These are phyloP conservation scores for Physaria fendleri DNA, from an alignment of 345 rosid species.

Conservation along the genomic window DNA sequence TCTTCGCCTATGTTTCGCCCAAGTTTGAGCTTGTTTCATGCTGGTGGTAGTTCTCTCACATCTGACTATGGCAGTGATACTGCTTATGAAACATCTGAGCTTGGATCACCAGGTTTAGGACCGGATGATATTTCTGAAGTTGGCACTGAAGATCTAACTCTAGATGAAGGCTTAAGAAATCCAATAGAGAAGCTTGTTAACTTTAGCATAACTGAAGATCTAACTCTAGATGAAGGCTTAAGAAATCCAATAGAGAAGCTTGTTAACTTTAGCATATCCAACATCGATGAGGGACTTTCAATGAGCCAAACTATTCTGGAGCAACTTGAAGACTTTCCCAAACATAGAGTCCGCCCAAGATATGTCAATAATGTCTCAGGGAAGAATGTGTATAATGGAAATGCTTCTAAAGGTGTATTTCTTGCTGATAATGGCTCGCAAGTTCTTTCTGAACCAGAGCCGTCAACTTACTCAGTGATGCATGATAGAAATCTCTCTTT, in stretches of 20 bases:
- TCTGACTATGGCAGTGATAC: slow-evolving; percentile 94
- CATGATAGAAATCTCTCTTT: slow-evolving; percentile 58
- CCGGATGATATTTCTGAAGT: slow-evolving; percentile 60
- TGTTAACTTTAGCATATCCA: slow-evolving; percentile 72
- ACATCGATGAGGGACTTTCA: slow-evolving; percentile 83
- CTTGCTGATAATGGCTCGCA: slow-evolving; percentile 43
- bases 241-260: slow-evolving; percentile 77
- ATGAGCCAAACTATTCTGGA: slow-evolving; percentile 85
- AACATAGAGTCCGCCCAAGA: slow-evolving; percentile 44
- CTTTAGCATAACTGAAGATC: slow-evolving; percentile 61
- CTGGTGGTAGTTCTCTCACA: slow-evolving; percentile 54
- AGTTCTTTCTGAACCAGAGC: slow-evolving; percentile 51
- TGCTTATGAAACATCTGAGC: slow-evolving; percentile 80
- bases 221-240: slow-evolving; percentile 63
- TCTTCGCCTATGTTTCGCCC: slow-evolving; percentile 42
- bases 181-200: slow-evolving; percentile 80
- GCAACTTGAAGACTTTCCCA: slow-evolving; percentile 75
- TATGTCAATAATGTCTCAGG: slow-evolving; percentile 35
- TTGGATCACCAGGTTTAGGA: slow-evolving; percentile 68
- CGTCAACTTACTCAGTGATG: slow-evolving; percentile 35
- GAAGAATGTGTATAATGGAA: slow-evolving; percentile 47
- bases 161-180: slow-evolving; percentile 70
- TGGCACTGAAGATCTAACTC: slow-evolving; percentile 52
- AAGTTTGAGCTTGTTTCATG: slow-evolving; percentile 42
- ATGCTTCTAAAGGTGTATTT: slow-evolving; percentile 38